Base-by-base conservation (phyloP, 2,329 filamentous ascomycete species). In the Chaetothyriales sp. region DNA sequence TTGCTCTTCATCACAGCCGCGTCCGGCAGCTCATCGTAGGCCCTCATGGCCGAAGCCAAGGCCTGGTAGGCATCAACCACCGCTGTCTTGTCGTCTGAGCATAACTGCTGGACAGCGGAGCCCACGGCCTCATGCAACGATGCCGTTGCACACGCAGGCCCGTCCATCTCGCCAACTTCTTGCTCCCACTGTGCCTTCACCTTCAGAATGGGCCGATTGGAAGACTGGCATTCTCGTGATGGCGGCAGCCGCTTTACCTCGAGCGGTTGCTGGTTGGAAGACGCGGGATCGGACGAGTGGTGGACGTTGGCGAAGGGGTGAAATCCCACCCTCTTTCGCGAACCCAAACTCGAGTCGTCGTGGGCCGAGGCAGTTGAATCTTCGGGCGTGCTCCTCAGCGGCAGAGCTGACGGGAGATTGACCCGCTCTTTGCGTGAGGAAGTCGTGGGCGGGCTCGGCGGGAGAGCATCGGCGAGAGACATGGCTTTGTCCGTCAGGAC, bases 11-110 rank as follows among this genome's bases (percentile, higher is more conserved):
- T 73, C 9, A 82, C 81, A 51, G 84, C 78, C 37, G 80, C 73
- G 58, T 92, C 84, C 0, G 89, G 89, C 13, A 94, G 70, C 59
- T 86, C 85, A 56, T 89, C 86, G 52, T 90, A 95, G 5, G 84
- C 78, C 65, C 87, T 86, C 60, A 95, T 72, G 3, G 83, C 82
- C 33, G 81, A 77, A 29, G 84, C 80, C 45, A 98, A 73, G 62
- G 85, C 85, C 64, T 83, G 81, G 63, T 98, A 97, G 47, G 89
- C 87, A 69, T 98, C 92, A 29, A 92, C 69, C 59, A 84, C 84
- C 10, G 80, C 82, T 52, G 81, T 77, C 50, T 83, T 76, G 59
- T 89, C 85, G 28, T 80, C 73, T 19, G 85, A 82, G 40, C 84
- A 85, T 47, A 98, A 76, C 67, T 92, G 85, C 67, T 86, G 83